Conservation (phyloP, 805 yeast species). For the Starmerella stigmatis region DNA sequence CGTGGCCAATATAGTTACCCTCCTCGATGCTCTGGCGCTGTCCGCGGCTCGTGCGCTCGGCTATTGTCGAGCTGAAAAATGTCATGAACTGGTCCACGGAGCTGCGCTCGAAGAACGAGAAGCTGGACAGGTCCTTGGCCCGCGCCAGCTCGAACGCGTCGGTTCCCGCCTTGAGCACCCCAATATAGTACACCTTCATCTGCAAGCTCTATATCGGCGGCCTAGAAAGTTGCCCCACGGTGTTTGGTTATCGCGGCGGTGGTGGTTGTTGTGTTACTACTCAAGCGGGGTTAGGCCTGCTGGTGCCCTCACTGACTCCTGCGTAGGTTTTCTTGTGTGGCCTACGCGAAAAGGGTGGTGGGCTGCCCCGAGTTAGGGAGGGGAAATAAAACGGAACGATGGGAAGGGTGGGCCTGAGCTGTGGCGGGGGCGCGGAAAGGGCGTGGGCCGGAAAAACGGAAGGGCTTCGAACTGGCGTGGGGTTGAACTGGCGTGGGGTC, state of each 20-base stretch:
- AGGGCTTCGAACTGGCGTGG: too few relatives aligned
- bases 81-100: conserved; percentile 88
- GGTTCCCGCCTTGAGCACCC: conserved; percentile 58
- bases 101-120: conserved; percentile 77
- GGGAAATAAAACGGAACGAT: not conserved
- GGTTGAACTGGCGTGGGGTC: too few relatives aligned
- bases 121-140: conserved; percentile 73
- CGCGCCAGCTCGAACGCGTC: conserved; percentile 63
- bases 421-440: too few relatives aligned
- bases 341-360: not conserved
- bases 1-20: conserved; percentile 82
- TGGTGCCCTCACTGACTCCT: too few relatives aligned
- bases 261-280: not conserved
- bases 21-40: conserved; percentile 93
- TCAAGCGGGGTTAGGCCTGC: conserved; percentile 8
- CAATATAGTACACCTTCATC: conserved; percentile 92
- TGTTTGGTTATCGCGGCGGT: not conserved
- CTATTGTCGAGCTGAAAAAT: conserved; percentile 82
- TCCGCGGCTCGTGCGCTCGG: conserved; percentile 76
- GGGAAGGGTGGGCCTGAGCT: not conserved
- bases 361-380: not conserved
- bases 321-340: not conserved
- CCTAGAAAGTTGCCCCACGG: too few relatives aligned
- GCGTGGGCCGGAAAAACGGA: too few relatives aligned
- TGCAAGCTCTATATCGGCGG: not conserved